phyloP scores from a whole-genome alignment of 2,329 filamentous ascomycete species.

The Fusarium sp. region DNA sequence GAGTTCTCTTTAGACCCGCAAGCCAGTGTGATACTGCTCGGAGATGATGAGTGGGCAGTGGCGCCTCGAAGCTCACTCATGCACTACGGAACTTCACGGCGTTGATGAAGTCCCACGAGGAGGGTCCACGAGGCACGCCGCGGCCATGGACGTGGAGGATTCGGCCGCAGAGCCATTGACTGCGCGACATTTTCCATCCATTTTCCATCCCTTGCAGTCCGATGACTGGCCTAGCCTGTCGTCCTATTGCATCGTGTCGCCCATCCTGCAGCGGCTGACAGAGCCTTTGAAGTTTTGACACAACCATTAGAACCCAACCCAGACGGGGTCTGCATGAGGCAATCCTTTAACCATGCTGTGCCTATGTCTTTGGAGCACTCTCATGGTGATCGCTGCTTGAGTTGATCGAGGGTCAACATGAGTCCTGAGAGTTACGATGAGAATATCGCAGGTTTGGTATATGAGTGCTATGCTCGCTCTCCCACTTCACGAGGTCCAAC shows the following conservation, averaged over 20 bases:
- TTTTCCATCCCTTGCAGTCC: constrained; percentile 15
- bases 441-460: background rate
- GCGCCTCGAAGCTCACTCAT: constrained; percentile 15
- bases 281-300: background rate
- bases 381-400: background rate
- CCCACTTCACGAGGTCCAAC: background rate
- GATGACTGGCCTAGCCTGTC: constrained; percentile 6
- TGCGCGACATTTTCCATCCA: constrained; percentile 34
- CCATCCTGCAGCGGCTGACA: background rate
- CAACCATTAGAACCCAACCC: background rate
- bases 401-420: background rate
- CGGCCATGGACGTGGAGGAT: constrained; percentile 27
- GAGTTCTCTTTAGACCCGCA: constrained; percentile 22
- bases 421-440: background rate
- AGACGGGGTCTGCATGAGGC: constrained; percentile 6
- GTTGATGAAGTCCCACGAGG: constrained; percentile 29
- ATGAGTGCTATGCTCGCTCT: background rate
- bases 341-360: background rate
- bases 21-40: constrained; percentile 33
- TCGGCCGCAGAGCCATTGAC: constrained; percentile 19
- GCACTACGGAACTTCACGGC: constrained; percentile 29
- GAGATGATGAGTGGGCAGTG: constrained; percentile 39
- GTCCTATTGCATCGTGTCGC: constrained; percentile 1
- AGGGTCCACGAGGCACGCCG: constrained; percentile 31
- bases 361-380: background rate